Evolutionary conservation across 2,329 filamentous ascomycete genomes (phyloP), one percentile per base, ranked within the genome.

Genomic region (Ceratocystis albifundus): DNA sequence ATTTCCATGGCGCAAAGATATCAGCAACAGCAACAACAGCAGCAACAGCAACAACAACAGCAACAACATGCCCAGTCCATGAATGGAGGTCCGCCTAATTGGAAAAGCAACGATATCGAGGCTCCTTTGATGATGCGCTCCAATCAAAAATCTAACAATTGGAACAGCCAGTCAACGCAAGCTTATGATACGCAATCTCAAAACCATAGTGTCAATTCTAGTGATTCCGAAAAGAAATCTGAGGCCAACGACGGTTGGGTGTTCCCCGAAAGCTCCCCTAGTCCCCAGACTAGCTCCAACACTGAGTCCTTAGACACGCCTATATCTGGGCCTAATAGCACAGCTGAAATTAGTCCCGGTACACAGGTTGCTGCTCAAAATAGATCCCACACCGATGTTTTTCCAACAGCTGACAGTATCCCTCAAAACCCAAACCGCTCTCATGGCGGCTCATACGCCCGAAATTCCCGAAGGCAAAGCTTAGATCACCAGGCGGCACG

Each of bases 321-420:
- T 53, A 59, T 30, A 32, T 20, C 53, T 32, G 15, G 12, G 4
- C 74, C 53, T 36, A 30, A 17, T 17, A 8, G 15, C 15, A 59
- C 53, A 25, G 8, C 53, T 25, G 53, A 59, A 32, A 32, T 59
- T 30, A 59, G 53, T 22, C 25, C 53, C n/a, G 53, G 53, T 17
- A 59, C 53, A 25, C 53, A 59, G 22, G 17, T 12, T 3, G 28
- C 25, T n/a, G 32, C 50, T 7, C 62, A 50, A 46, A 67, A 80
- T 10, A 85, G 92, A 69, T 91, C 90, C 0, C 93, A 96, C 72
- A 94, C 87, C 0, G 93, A 96, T 74, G 82, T 84, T 3, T 97
- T 97, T 69, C 92, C 93, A 0, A 86, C 84, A 59, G 88, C 91
- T 55, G 90, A 90, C 66, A 88, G 88, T 69, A 79, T 88, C 7